Percentiles rank a stretch among this genome's conserved stretches.
These are phyloP conservation scores for Macrophomina tecta DNA, from an alignment of 2,329 filamentous ascomycete genomes.

Conservation along the genomic window DNA sequence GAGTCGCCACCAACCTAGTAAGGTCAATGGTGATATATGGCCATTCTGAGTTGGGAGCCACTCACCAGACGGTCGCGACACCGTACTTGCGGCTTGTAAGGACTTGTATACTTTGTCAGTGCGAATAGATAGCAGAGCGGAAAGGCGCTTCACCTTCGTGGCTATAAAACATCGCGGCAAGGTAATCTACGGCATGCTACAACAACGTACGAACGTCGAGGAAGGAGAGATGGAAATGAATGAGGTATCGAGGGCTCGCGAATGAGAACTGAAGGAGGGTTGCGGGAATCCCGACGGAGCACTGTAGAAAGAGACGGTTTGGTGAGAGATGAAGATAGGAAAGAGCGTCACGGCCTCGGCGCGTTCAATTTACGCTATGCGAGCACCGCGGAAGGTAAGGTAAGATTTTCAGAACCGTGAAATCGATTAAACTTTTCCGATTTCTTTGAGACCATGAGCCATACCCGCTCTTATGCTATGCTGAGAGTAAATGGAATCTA, in stretches of 20 bases:
- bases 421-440: background rate
- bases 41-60: constrained; percentile 10
- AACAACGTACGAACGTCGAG: background rate
- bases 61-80: constrained; percentile 91
- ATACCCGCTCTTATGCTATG: constrained; percentile 15
- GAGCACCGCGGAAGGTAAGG: no score
- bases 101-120: constrained; percentile 59
- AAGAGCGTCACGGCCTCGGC: no score
- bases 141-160: constrained; percentile 74
- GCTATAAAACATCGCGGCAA: constrained; percentile 84
- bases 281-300: no score
- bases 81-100: constrained; percentile 87
- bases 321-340: no score
- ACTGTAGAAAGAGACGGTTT: no score
- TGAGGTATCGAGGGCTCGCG: background rate
- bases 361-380: no score
- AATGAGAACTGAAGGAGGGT: background rate
- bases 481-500: constrained; percentile 19
- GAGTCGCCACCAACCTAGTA: constrained; percentile 85
- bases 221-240: background rate
- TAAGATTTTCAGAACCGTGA: background rate
- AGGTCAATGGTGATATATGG: constrained; percentile 33
- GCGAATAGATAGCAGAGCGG: background rate
- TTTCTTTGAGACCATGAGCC: constrained; percentile 8
- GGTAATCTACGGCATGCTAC: background rate